Percentiles rank a stretch among this genome's conserved stretches.
These are phyloP conservation scores for Somion occarium DNA, from an alignment of 1,284 basidiomycete genomes.

Conservation along the genomic window DNA sequence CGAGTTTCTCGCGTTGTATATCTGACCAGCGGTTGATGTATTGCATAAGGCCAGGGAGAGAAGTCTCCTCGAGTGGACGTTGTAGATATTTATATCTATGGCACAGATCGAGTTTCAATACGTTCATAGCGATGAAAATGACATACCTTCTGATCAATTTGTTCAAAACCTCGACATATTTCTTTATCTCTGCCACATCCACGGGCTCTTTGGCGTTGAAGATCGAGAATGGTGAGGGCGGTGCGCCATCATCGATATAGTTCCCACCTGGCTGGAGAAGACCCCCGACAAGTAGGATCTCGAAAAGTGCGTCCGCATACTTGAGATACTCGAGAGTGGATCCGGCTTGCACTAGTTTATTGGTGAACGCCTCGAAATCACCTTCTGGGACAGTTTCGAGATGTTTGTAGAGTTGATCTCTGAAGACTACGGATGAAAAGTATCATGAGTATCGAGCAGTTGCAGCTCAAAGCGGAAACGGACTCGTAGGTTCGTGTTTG, in stretches of 20 bases:
- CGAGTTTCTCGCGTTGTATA: constrained; percentile 77
- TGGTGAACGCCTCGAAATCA: constrained; percentile 81
- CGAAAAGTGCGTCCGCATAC: constrained; percentile 94
- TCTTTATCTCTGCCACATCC: constrained; percentile 82
- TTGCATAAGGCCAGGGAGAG: constrained; percentile 82
- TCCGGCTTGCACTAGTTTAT: constrained; percentile 88
- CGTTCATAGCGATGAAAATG: constrained; percentile 1
- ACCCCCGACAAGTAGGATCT: constrained; percentile 90
- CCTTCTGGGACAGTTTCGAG: constrained; percentile 80
- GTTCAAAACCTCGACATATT: constrained; percentile 89
- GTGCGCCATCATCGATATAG: constrained; percentile 84
- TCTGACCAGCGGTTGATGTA: constrained; percentile 84
- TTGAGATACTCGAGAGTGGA: constrained; percentile 90
- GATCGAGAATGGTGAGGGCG: constrained; percentile 79
- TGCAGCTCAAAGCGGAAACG: constrained; percentile 14
- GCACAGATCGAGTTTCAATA: neutral
- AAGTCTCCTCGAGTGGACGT: constrained; percentile 85
- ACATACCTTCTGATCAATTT: constrained; percentile 88
- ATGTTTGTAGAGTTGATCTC: constrained; percentile 93
- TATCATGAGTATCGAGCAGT: neutral
- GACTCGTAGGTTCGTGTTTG: constrained; percentile 82
- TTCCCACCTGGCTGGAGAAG: constrained; percentile 93
- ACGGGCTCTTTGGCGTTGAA: constrained; percentile 77
- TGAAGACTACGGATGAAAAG: constrained; percentile 62
- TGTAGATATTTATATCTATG: constrained; percentile 96